These are phyloP conservation scores for Cladosporium velox DNA, from an alignment of 2,329 filamentous ascomycete genomes.

Conservation along the genomic window DNA sequence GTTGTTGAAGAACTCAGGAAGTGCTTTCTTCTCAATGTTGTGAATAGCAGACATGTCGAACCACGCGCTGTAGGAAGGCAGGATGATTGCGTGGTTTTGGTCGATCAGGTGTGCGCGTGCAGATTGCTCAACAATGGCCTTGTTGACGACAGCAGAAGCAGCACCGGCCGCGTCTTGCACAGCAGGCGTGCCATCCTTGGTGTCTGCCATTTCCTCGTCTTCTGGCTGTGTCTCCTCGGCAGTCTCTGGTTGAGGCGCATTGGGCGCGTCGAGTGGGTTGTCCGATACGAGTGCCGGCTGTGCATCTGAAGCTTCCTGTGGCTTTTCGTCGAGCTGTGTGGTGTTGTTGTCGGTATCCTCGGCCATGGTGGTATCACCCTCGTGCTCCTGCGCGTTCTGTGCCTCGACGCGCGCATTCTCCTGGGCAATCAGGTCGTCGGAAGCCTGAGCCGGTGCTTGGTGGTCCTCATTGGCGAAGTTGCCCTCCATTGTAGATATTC, in stretches of 20 bases:
- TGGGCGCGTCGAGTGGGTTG: conserved; percentile 42
- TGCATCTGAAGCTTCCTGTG: conserved; percentile 26
- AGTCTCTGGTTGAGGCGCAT: conserved; percentile 38
- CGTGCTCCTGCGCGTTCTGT: conserved; percentile 28
- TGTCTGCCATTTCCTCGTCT: conserved; percentile 61
- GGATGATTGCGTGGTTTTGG: conserved; percentile 92
- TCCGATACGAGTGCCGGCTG: conserved; percentile 34
- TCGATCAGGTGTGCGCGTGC: conserved; percentile 89
- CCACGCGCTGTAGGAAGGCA: conserved; percentile 97
- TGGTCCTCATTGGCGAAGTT: conserved; percentile 36
- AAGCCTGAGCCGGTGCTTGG: conserved; percentile 37
- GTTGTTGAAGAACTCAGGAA: conserved; percentile 98
- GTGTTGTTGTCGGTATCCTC: conserved; percentile 32
- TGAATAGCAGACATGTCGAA: conserved; percentile 97
- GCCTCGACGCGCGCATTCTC: conserved; percentile 39
- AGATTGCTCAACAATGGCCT: conserved; percentile 78
- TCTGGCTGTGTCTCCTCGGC: conserved; percentile 29
- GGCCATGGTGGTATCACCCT: conserved; percentile 38
- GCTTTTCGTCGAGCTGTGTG: conserved; percentile 21
- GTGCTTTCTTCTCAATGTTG: conserved; percentile 86
- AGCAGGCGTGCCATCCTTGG: conserved; percentile 43
- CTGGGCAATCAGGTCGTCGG: conserved; percentile 38
- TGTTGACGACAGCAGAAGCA: conserved; percentile 57
- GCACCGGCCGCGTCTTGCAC: conserved; percentile 15
- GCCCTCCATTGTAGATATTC: conserved; percentile 21